A percentile compares a stretch with the other conserved stretches of the same genome.
Evolutionary conservation across 352 stramenopile genomes (phyloP).

Genomic region (Phytophthora nicotianae): DNA sequence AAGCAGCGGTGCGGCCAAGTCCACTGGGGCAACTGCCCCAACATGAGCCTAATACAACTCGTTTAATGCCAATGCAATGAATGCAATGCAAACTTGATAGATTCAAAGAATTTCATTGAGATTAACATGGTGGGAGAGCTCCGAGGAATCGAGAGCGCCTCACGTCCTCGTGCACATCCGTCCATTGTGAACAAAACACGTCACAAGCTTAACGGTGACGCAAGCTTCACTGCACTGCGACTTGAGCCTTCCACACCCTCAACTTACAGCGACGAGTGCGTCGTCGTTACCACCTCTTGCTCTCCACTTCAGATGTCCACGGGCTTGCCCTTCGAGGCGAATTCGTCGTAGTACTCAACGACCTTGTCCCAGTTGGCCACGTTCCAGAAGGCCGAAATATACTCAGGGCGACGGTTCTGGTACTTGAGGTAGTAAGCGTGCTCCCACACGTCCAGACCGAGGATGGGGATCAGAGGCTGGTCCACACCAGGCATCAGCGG

Average conservation of each 20-base stretch:
- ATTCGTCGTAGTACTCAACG: slow-evolving; percentile 92
- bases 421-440: slow-evolving; percentile 98
- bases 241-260: slow-evolving; percentile 4
- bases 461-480: slow-evolving; percentile 90
- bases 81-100: neutral
- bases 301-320: slow-evolving; percentile 80
- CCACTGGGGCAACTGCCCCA: slow-evolving; percentile 4
- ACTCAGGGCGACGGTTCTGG: slow-evolving; percentile 95
- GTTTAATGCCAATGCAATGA: neutral
- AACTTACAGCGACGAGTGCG: slow-evolving; percentile 30
- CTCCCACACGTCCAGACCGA: slow-evolving; percentile 96
- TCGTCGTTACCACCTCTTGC: slow-evolving; percentile 19
- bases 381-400: slow-evolving; percentile 98
- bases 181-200: slow-evolving; percentile 16
- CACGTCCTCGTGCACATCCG: slow-evolving; percentile 5
- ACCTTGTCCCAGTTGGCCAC: slow-evolving; percentile 96
- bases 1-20: slow-evolving; percentile 24
- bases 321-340: slow-evolving; percentile 83
- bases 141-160: slow-evolving; percentile 24
- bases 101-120: slow-evolving; percentile 27
- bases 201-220: slow-evolving; percentile 21
- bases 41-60: slow-evolving; percentile 7
- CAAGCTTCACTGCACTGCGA: slow-evolving; percentile 2
- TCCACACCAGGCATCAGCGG: slow-evolving; percentile 84
- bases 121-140: slow-evolving; percentile 27